Evolutionary conservation across 164 flowering plant species (phyloP), one percentile per base, ranked within the genome.

Genomic region (Kingdonia uniflora): DNA sequence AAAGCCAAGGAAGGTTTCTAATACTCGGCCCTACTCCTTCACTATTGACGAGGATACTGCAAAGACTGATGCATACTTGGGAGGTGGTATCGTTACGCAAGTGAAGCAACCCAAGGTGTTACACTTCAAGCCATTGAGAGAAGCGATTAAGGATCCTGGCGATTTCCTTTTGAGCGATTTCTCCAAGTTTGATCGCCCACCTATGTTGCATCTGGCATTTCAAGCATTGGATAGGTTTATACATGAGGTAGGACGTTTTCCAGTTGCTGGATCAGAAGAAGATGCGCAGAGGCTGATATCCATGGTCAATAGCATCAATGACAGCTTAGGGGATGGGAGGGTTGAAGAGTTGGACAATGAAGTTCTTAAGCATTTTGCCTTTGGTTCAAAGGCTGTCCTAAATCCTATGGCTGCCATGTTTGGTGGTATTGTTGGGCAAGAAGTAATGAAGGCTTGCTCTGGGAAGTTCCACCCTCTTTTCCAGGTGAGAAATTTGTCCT

Each of bases 361-460:
- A 42, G 70, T 85, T 57, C 55, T 87, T 42, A 65, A 75, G n/a
- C 76, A 73, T 52, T 87, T 87, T 68, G 83, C 94, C 6, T 79
- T 75, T 71, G 96, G 96, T 56, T 70, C 96, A 13, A 82, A 66
- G 73, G 94, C 96, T 11, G 94, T 82, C n/a, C 57, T 87, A 53
- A 87, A 84, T 60, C 96, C 96, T 13, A 87, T 87, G 94, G 96
- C 96, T 51, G 94, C 94, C 14, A 81, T 85, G 87, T 87, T 87
- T 70, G 96, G 94, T 67, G 90, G 96, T 46, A 75, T 87, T 61
- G 94, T 87, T 26, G 96, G 85, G 21, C 51, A 46, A 19, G 52
- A 46, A 19, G 51, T 37, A 26, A 42, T 87, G 42, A 87, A 87
- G 70, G 96, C 94, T 6, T 87, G 96, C 75, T 85, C 96, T 63